Percentiles rank a stretch among this genome's conserved stretches.
Conservation (phyloP, 192 early-diverging fungal genomes). For the Podila verticillata region DNA sequence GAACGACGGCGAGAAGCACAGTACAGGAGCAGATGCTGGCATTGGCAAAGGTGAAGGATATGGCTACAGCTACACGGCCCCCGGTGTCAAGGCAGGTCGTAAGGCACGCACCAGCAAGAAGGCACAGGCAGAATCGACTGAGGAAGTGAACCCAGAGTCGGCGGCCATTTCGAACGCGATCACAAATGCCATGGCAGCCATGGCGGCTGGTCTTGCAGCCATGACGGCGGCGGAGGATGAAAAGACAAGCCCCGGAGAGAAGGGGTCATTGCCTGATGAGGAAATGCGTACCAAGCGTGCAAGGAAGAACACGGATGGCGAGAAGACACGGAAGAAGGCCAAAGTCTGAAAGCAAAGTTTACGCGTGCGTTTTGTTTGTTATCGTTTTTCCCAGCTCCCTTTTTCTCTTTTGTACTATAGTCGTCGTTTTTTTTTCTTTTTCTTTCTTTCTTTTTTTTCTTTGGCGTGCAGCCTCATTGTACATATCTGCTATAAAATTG, state of each 20-base stretch:
- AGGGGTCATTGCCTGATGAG: too few species aligned
- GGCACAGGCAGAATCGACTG: neutral
- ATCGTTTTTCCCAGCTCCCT: too few species aligned
- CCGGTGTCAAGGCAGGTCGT: neutral
- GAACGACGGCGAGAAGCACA: constrained; percentile 11
- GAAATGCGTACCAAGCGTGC: too few species aligned
- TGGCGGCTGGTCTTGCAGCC: constrained; percentile 40
- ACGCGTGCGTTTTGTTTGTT: too few species aligned
- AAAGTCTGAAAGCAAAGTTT: too few species aligned
- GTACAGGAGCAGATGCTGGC: constrained; percentile 36
- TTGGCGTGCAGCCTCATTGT: too few species aligned
- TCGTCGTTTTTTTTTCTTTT: too few species aligned
- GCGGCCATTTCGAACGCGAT: constrained; percentile 31
- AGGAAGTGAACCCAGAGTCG: constrained; percentile 27
- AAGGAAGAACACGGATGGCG: too few species aligned
- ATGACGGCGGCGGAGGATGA: constrained; percentile 46
- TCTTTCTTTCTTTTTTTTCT: too few species aligned
- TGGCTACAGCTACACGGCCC: constrained; percentile 39
- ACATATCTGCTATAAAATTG: too few species aligned
- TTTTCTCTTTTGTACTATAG: too few species aligned
- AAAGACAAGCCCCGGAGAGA: neutral
- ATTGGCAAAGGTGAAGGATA: constrained; percentile 44
- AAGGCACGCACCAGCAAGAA: constrained; percentile 1
- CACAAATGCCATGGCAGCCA: constrained; percentile 46
- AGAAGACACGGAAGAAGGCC: too few species aligned